Conservation (phyloP, 2,329 filamentous ascomycete genomes). For the Didymella lethalis region DNA sequence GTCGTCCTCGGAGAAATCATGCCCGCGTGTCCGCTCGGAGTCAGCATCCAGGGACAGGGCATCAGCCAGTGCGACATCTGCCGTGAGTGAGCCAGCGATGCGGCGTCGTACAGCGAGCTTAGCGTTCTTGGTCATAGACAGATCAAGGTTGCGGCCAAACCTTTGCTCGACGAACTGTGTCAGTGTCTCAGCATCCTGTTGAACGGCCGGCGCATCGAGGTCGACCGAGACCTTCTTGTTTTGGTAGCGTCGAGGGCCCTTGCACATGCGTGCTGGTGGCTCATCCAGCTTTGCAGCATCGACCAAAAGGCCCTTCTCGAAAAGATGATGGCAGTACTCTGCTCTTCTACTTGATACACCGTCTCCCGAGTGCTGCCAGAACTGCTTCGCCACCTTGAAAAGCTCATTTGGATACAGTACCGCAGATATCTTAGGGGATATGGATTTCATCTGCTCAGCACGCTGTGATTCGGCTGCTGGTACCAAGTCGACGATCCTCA, state of each 20-base stretch:
- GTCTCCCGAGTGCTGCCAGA: conserved; percentile 96
- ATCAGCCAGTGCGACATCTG: conserved; percentile 71
- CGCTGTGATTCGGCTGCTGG: conserved; percentile 65
- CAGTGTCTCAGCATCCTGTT: conserved; percentile 47
- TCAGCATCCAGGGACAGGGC: conserved; percentile 62
- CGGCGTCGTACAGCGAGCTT: conserved; percentile 85
- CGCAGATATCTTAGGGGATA: conserved; percentile 56
- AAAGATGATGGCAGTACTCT: conserved; percentile 82
- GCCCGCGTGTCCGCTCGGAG: conserved; percentile 54
- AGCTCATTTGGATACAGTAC: conserved; percentile 74
- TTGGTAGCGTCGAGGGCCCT: conserved; percentile 84
- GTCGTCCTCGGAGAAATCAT: conserved; percentile 80
- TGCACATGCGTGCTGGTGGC: conserved; percentile 56
- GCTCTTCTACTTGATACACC: conserved; percentile 90
- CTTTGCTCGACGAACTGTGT: conserved; percentile 86
- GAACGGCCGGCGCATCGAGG: conserved; percentile 29
- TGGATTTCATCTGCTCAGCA: conserved; percentile 56
- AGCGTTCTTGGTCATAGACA: conserved; percentile 79
- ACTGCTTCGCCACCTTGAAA: conserved; percentile 82
- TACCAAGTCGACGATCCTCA: conserved; percentile 68
- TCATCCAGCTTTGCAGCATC: conserved; percentile 54
- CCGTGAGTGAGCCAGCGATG: conserved; percentile 84
- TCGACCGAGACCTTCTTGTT: conserved; percentile 63
- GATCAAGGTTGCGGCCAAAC: conserved; percentile 88
- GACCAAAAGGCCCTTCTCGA: conserved; percentile 72